Evolutionary conservation across 2,329 filamentous ascomycete genomes (phyloP), one percentile per base, ranked within the genome.

Genomic region (Shiraia bambusicola): DNA sequence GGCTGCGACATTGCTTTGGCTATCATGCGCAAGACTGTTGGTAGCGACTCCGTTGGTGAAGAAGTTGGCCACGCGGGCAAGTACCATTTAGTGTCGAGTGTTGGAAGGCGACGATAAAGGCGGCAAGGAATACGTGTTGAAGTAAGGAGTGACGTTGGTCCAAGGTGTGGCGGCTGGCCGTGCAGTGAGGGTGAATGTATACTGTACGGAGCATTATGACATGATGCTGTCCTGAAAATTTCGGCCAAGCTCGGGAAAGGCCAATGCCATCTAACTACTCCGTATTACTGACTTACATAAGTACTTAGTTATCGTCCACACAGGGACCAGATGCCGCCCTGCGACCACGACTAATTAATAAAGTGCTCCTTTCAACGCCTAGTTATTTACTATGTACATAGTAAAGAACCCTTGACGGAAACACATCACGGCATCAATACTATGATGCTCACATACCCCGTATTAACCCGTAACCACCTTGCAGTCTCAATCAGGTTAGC

Each of bases 51-150:
- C 54, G 50, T 65, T 63, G 53, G 66, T 69, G 54, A 75, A 65
- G 65, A 72, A 70, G 61, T 72, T 69, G 65, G 72, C 72, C 69
- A 73, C 66, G 45, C 69, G 70, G 72, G 68, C 73, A 68, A 76
- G 63, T 63, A 75, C 72, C 73, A 76, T 76, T 22, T 63, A 66
- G 70, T 57, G 56, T 51, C 38, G 35, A 47, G 52, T 51, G 52
- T 42, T 37, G 38, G 50, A 30, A 49, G 53, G 16, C 26, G 19
- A 16, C 12, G 19, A 17, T 14, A 40, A 28, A 37, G n/a, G 28
- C 24, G 37, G n/a, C 37, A 26, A 38, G 35, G 37, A 41, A 15
- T 29, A 32, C 26, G 28, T 42, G 38, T 28, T 31, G 46, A 25
- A 36, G 40, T 33, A 52, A 48, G 27, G 54, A 61, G 49, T 59